Conservation (phyloP, 1,139 yeast genomes). For the Yamadazyma atlantica region DNA sequence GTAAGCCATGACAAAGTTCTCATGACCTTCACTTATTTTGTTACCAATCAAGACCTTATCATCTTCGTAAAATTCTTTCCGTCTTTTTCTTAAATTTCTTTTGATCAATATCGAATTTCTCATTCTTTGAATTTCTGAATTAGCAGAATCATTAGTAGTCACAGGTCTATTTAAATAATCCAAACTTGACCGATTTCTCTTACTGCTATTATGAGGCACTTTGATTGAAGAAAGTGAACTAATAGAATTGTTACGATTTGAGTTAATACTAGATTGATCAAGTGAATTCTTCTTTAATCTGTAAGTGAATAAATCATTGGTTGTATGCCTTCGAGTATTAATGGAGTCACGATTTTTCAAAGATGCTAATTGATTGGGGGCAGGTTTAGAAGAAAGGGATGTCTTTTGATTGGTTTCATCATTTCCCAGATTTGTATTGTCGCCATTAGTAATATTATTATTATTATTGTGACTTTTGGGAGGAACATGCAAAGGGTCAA, state of each 20-base stretch:
- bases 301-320: slow-evolving; percentile 15
- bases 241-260: slow-evolving; percentile 1
- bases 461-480: neutral
- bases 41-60: slow-evolving; percentile 74
- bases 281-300: slow-evolving; percentile 7
- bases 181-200: slow-evolving; percentile 1
- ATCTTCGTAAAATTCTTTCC: slow-evolving; percentile 50
- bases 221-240: neutral
- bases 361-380: neutral
- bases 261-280: slow-evolving; percentile 6
- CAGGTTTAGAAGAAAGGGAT: neutral
- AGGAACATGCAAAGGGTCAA: slow-evolving; percentile 9
- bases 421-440: neutral
- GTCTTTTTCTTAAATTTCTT: slow-evolving; percentile 31
- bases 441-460: neutral
- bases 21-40: slow-evolving; percentile 88
- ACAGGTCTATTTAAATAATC: slow-evolving; percentile 1
- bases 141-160: slow-evolving; percentile 14
- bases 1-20: slow-evolving; percentile 90
- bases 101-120: slow-evolving; percentile 42
- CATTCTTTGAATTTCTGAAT: slow-evolving; percentile 42
- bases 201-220: neutral
- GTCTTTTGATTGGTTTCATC: neutral
- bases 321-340: slow-evolving; percentile 14
- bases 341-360: neutral